phyloP scores from a whole-genome alignment of 495 filamentous ascomycete species.

The Talaromyces trachyspermus region DNA sequence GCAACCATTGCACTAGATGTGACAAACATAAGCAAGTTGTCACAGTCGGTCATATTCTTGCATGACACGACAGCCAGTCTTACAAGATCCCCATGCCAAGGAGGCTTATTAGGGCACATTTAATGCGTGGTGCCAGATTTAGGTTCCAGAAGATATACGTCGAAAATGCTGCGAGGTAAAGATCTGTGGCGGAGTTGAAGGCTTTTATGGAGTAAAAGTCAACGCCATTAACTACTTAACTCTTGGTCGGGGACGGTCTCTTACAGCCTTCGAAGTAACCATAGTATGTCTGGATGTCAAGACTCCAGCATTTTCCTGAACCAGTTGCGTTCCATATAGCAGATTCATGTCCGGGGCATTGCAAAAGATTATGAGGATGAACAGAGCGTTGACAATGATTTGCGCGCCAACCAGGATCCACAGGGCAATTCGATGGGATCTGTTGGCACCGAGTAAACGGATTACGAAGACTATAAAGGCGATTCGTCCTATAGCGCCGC shows the following conservation, averaged over 20 bases:
- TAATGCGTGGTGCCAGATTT: slow-evolving; percentile 34
- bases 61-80: no score
- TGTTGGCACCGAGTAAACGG: slow-evolving; percentile 27
- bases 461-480: slow-evolving; percentile 35
- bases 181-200: slow-evolving; percentile 37
- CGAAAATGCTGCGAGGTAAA: slow-evolving; percentile 44
- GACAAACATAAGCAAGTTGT: no score
- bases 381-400: slow-evolving; percentile 18
- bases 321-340: slow-evolving; percentile 32
- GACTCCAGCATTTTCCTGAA: slow-evolving; percentile 23
- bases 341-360: slow-evolving; percentile 27
- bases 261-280: slow-evolving; percentile 33
- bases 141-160: slow-evolving; percentile 37
- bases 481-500: slow-evolving; percentile 17
- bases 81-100: slow-evolving; percentile 41
- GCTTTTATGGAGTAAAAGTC: slow-evolving; percentile 14
- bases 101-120: slow-evolving; percentile 36
- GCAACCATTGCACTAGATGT: slow-evolving; percentile 28
- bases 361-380: slow-evolving; percentile 31
- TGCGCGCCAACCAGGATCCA: slow-evolving; percentile 25
- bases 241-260: slow-evolving; percentile 4
- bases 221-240: background rate
- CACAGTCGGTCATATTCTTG: no score
- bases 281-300: slow-evolving; percentile 29
- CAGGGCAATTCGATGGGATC: slow-evolving; percentile 20